Evolutionary conservation across 2,329 filamentous ascomycete species (phyloP).

Genomic region (Epichloe aotearoae): DNA sequence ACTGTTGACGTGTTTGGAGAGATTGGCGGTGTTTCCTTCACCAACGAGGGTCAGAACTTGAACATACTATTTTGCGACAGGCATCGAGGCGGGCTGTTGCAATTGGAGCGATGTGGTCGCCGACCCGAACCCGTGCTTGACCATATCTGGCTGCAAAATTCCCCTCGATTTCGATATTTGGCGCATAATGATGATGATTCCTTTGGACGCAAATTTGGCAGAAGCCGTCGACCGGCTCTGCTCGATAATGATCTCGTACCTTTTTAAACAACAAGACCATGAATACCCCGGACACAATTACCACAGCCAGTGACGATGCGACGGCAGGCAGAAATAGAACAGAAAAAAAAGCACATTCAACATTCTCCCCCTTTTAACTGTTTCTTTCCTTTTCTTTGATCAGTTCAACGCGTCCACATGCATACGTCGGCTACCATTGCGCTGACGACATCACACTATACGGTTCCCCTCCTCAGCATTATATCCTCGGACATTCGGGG

Average conservation of each 20-base stretch:
- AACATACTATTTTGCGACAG: constrained; percentile 54
- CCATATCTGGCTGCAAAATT: constrained; percentile 8
- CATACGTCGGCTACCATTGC: background rate
- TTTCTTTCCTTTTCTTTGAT: background rate
- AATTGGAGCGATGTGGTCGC: constrained; percentile 37
- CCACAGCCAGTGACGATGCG: background rate
- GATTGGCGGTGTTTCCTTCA: constrained; percentile 54
- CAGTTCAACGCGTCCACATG: background rate
- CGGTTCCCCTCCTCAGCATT: background rate
- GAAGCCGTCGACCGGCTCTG: constrained; percentile 3
- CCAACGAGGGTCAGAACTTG: constrained; percentile 54
- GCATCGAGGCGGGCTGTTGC: constrained; percentile 52
- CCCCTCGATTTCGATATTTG: background rate
- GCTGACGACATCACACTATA: background rate
- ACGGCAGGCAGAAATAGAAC: background rate
- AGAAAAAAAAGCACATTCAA: background rate
- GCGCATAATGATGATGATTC: constrained; percentile 3
- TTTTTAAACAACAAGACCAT: constrained; percentile 7
- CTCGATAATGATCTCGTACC: constrained; percentile 11
- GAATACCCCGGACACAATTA: background rate
- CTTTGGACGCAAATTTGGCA: constrained; percentile 2
- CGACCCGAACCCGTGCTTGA: constrained; percentile 15
- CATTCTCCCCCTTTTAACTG: background rate
- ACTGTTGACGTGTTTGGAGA: constrained; percentile 63
- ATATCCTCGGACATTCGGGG: background rate